Percentiles rank a stretch among this genome's conserved stretches.
phyloP scores from a whole-genome alignment of 768 basidiomycete genomes.

The Cystobasidium ongulense region DNA sequence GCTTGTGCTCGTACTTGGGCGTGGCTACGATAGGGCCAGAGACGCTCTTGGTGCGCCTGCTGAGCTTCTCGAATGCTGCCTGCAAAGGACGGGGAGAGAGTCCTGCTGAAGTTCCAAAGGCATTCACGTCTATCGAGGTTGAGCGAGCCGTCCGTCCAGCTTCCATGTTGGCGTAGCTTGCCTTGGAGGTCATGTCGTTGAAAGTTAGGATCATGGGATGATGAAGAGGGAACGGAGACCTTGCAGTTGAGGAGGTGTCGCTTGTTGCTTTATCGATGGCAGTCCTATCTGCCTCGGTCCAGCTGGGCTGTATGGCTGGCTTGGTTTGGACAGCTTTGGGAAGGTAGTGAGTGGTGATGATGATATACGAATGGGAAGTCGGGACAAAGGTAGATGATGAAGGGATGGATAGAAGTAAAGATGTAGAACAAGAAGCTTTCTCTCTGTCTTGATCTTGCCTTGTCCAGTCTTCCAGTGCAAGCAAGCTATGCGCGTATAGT shows the following conservation, averaged over 20 bases:
- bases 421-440: no score
- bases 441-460: no score
- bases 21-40: neutral
- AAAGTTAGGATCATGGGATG: neutral
- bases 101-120: neutral
- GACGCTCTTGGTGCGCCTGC: constrained; percentile 1
- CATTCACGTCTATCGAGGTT: constrained; percentile 16
- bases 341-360: neutral
- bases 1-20: constrained; percentile 3
- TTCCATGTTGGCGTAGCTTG: constrained; percentile 6
- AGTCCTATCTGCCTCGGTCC: no score
- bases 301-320: neutral
- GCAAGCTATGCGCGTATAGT: no score
- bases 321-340: neutral
- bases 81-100: neutral
- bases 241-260: neutral
- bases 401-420: neutral
- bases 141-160: neutral
- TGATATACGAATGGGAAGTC: no score
- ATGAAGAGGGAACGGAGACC: neutral
- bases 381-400: neutral
- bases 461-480: no score
- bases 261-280: neutral
- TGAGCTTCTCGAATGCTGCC: neutral
- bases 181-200: neutral